Evolutionary conservation across 805 yeast species (phyloP), one percentile per base, ranked within the genome.

Genomic region (Monosporozyma yasuniensis): DNA sequence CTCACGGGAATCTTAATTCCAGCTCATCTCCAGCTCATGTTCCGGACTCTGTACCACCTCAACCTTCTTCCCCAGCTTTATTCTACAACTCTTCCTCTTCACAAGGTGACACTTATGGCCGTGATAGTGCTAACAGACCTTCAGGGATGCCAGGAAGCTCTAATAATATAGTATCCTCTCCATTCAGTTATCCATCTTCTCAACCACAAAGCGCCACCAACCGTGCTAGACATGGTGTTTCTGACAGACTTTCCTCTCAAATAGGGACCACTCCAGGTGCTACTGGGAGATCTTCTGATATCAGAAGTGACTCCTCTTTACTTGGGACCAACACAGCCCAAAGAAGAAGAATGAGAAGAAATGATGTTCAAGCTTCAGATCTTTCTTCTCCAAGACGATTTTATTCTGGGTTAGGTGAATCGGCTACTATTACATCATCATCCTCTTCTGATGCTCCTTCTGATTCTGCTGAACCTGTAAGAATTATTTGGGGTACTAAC

Each of bases 401-500:
- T 51, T 57, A 56, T 19, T 64, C 70, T 3, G 61, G 67, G 8
- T 49, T 55, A 11, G 53, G 55, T 7, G 50, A 52, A 34, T 46
- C 51, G 9, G 49, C 27, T 10, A 38, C 32, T 27, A 43, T 18
- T 14, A n/a, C 30, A 2, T 48, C 54, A 12, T 61, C 66, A 4
- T 60, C 66, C 8, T 58, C 64, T n/a, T 57, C 65, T 1, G 65
- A 61, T 49, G 54, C 57, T 8, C 61, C 64, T 10, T 57, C 66
- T 5, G 69, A 71, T 47, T 71, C 72, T 22, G 79, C 78, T 48
- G 96, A 85, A 56, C 95, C 96, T 0, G 80, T 82, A 22, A 78
- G 95, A 60, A 96, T 93, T 48, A 91, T 93, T 61, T 93, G 99
- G 99, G 99, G 99, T 68, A 93, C 99, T 1, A 89, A 91, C 63